Percentiles rank a stretch among this genome's conserved stretches.
phyloP scores from a whole-genome alignment of 2,329 filamentous ascomycete species.

The Colletotrichum spaethianum region DNA sequence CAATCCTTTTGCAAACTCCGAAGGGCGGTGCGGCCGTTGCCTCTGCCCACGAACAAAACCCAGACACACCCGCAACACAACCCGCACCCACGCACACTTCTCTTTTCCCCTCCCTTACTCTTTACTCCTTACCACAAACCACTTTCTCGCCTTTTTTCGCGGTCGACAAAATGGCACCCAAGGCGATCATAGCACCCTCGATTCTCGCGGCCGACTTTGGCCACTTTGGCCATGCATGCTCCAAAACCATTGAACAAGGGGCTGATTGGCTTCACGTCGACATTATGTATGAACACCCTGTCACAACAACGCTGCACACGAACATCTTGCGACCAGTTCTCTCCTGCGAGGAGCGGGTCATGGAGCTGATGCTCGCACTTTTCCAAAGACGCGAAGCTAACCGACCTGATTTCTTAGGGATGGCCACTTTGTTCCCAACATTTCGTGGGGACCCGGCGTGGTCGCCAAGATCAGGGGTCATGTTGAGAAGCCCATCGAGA shows the following conservation, averaged over 20 bases:
- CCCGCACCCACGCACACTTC: conserved; percentile 31
- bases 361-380: conserved; percentile 5
- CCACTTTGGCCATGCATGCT: conserved; percentile 87
- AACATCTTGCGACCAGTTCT: conserved; percentile 29
- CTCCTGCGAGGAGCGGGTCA: conserved; percentile 3
- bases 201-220: conserved; percentile 98
- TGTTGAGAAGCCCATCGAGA: conserved; percentile 80
- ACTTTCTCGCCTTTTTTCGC: not conserved
- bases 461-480: conserved; percentile 93
- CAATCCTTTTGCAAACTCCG: conserved; percentile 28
- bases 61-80: conserved; percentile 29
- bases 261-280: conserved; percentile 97
- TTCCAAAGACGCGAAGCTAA: conserved; percentile 11
- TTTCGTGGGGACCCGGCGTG: conserved; percentile 95
- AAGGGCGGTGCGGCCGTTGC: conserved; percentile 5
- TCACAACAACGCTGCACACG: not conserved
- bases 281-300: conserved; percentile 73
- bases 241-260: conserved; percentile 85
- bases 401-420: conserved; percentile 72
- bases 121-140: not conserved
- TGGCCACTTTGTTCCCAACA: conserved; percentile 98
- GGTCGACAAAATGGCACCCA: conserved; percentile 79
- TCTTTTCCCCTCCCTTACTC: not conserved
- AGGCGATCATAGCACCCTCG: conserved; percentile 96
- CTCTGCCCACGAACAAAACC: conserved; percentile 25